Evolutionary conservation across 2,329 filamentous ascomycete species (phyloP).

Genomic region (Aureobasidium leucospermi): DNA sequence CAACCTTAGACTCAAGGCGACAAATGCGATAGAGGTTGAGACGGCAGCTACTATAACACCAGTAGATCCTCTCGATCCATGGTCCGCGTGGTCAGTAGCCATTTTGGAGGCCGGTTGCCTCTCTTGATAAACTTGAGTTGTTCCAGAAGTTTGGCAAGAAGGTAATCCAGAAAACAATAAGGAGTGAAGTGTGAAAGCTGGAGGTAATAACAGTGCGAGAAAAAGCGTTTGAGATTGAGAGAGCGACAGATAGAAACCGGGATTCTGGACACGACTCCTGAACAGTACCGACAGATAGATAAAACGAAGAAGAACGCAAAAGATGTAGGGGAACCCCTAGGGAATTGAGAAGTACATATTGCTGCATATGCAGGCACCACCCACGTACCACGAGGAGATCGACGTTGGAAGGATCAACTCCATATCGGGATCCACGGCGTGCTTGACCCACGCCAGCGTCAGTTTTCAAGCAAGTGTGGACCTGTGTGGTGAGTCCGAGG

Average conservation of each 20-base stretch:
- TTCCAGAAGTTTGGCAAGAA: not conserved
- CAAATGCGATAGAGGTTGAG: slow-evolving; percentile 13
- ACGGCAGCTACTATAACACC: slow-evolving; percentile 11
- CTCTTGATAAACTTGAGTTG: not conserved
- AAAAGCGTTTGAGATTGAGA: not conserved
- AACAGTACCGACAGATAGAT: not conserved
- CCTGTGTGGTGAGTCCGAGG: not conserved
- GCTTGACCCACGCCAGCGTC: not conserved
- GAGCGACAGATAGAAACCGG: not conserved
- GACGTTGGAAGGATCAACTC: not conserved
- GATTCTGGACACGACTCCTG: not conserved
- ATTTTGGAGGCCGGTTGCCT: not conserved
- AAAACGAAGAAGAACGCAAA: slow-evolving; percentile 2
- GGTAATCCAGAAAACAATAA: not conserved
- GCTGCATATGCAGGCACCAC: slow-evolving; percentile 4
- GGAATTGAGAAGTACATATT: not conserved
- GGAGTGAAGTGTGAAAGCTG: not conserved
- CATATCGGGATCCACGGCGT: not conserved
- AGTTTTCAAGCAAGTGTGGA: not conserved
- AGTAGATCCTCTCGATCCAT: not conserved
- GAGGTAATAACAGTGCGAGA: not conserved
- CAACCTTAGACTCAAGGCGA: slow-evolving; percentile 13
- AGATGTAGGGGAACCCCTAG: not conserved
- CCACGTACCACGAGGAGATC: slow-evolving; percentile 5
- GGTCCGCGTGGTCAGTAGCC: not conserved